Evolutionary conservation across 2,329 filamentous ascomycete genomes (phyloP), one percentile per base, ranked within the genome.

Genomic region (Alternaria ethzedia): DNA sequence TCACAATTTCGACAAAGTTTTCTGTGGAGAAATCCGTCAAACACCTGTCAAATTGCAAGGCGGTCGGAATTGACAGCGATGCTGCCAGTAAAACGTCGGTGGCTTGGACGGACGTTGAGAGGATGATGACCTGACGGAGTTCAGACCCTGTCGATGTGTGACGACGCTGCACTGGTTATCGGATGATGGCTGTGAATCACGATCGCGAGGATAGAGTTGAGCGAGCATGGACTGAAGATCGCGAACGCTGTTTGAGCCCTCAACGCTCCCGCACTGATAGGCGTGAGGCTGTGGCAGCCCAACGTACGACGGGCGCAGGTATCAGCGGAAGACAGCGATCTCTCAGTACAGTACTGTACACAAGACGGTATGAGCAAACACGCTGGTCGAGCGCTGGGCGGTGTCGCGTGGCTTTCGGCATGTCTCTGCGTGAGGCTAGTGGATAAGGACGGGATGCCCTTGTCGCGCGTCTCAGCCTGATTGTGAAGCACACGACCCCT

Each of bases 1-100:
- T 68, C 46, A 69, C 56, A 75, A 75, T 76, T 72, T 75, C 68
- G 59, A 69, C 72, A 71, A 70, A 61, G 61, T 75, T 72, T 74
- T 72, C 67, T 68, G 65, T 75, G 71, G 72, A 73, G 69, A 73
- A 61, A 64, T 41, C 64, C 62, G 64, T 67, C 61, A 54, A 65
- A 49, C 55, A 57, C 59, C 59, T 67, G 67, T 63, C 67, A 69
- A 54, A 63, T 58, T 60, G 59, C 43, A 67, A 66, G 41, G 59
- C 58, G 64, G 65, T 54, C 44, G 56, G 60, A 54, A 54, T 36
- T 41, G 57, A 64, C 67, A 68, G 64, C 66, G 58, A 45, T 54
- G 26, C 36, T 61, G 58, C 47, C 52, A 43, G 41, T 52, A 23
- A 45, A 59, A 51, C 20, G 12, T 52, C 45, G 44, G 45, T 47